Evolutionary conservation across 2,329 filamentous ascomycete species (phyloP), one percentile per base, ranked within the genome.

Genomic region (Cercospora janseana): DNA sequence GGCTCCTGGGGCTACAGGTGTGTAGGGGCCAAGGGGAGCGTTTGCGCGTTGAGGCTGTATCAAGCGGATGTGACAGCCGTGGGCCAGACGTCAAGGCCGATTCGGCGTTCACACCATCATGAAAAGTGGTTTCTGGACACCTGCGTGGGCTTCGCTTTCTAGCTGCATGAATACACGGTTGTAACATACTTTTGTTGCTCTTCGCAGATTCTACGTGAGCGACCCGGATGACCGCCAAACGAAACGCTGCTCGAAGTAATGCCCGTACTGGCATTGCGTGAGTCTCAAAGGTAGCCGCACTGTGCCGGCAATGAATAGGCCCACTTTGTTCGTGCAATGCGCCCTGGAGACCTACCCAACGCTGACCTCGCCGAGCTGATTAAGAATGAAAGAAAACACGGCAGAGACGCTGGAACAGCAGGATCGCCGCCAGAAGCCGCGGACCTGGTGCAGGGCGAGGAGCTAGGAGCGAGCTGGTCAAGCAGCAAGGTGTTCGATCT

Each of bases 1-100:
- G 58, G 81, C 82, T n/a, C 82, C 81, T 4, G 81, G 80, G 35
- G 78, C 79, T 20, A 78, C 66, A 64, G 80, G 68, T 10, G 52
- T 55, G 13, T 59, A 42, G 46, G 15, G 8, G 28, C 47, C 18
- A n/a, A 15, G 10, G 18, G 18, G 29, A 40, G 1, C 24, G n/a
- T 24, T 46, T 43, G 12, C 23, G 18, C 40, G 13, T 16, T 10
- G 20, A 13, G 40, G 29, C 13, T 9, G 8, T 10, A 23, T 21
- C 23, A 28, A 31, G n/a, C 4, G 26, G 4, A 24, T 24, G 9
- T 28, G 2, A 12, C 2, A 2, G 40, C 15, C 1, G 12, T 40
- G n/a, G 12, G 24, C 27, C 40, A 31, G 24, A 20, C 18, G 40
- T 24, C 16, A 26, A 31, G 13, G 24, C 8, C 21, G n/a, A 20